Evolutionary conservation across 805 yeast species (phyloP).

Genomic region (Schwanniomyces pseudopolymorphus): DNA sequence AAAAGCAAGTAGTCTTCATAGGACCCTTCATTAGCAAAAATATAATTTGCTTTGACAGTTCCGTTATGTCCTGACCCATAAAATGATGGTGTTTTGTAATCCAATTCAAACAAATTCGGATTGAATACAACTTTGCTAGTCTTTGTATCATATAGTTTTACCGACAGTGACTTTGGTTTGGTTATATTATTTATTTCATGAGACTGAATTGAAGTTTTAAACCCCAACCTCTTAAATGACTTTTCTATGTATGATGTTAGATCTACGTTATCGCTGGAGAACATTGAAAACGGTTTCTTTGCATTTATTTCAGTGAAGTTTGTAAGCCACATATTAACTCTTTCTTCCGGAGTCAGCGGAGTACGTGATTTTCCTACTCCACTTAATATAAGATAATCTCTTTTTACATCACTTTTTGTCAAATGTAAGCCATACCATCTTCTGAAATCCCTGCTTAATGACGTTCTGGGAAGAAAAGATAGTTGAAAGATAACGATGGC

Average conservation of each 20-base stretch:
- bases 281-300: conserved; percentile 17
- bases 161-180: conserved; percentile 25
- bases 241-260: conserved; percentile 23
- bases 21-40: conserved; percentile 32
- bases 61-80: conserved; percentile 27
- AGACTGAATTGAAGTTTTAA: conserved; percentile 15
- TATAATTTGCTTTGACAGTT: conserved; percentile 19
- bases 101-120: conserved; percentile 23
- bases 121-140: conserved; percentile 21
- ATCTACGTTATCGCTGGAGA: conserved; percentile 25
- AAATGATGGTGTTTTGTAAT: conserved; percentile 30
- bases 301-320: conserved; percentile 26
- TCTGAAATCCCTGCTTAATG: conserved; percentile 76
- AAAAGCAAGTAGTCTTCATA: conserved; percentile 26
- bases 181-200: conserved; percentile 14
- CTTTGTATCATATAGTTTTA: conserved; percentile 22
- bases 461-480: conserved; percentile 80
- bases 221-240: conserved; percentile 28
- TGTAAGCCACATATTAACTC: conserved; percentile 24
- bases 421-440: conserved; percentile 66
- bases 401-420: conserved; percentile 67
- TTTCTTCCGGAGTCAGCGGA: conserved; percentile 19
- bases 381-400: conserved; percentile 49
- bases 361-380: conserved; percentile 23
- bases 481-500: conserved; percentile 59